A percentile compares a stretch with the other conserved stretches of the same genome.
Evolutionary conservation across 2,329 filamentous ascomycete genomes (phyloP).

Genomic region (Exophiala viscosa): DNA sequence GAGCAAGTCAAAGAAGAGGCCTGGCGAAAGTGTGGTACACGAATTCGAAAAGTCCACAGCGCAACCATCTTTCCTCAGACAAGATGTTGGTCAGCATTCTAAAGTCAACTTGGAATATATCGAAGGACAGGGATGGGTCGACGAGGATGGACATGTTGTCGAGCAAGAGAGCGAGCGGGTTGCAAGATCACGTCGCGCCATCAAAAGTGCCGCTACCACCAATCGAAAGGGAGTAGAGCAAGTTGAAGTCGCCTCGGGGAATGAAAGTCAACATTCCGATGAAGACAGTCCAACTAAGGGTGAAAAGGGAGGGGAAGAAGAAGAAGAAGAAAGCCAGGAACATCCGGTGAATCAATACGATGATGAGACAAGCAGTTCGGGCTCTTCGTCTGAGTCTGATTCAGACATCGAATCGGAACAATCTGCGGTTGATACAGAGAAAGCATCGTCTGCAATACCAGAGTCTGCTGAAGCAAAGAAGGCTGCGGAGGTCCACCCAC

Average conservation of each 20-base stretch:
- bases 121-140: slow-evolving; percentile 84
- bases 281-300: slow-evolving; percentile 28
- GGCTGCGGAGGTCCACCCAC: slow-evolving; percentile 67
- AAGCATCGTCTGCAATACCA: slow-evolving; percentile 8
- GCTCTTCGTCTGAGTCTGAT: slow-evolving; percentile 25
- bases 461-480: slow-evolving; percentile 44
- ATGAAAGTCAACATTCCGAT: slow-evolving; percentile 36
- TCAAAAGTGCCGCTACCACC: slow-evolving; percentile 27
- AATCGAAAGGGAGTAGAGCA: not conserved
- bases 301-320: slow-evolving; percentile 28
- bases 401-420: slow-evolving; percentile 16
- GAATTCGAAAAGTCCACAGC: slow-evolving; percentile 85
- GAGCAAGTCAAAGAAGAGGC: slow-evolving; percentile 61
- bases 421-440: slow-evolving; percentile 18
- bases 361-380: slow-evolving; percentile 29
- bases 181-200: slow-evolving; percentile 16
- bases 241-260: not conserved
- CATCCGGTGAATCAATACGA: slow-evolving; percentile 34
- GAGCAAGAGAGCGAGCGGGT: slow-evolving; percentile 43
- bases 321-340: slow-evolving; percentile 37
- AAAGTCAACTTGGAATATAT: slow-evolving; percentile 63
- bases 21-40: slow-evolving; percentile 69
- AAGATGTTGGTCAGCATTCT: slow-evolving; percentile 42
- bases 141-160: slow-evolving; percentile 71
- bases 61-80: slow-evolving; percentile 75